phyloP scores from a whole-genome alignment of 768 basidiomycete genomes.

The Pleurotus sapidus region DNA sequence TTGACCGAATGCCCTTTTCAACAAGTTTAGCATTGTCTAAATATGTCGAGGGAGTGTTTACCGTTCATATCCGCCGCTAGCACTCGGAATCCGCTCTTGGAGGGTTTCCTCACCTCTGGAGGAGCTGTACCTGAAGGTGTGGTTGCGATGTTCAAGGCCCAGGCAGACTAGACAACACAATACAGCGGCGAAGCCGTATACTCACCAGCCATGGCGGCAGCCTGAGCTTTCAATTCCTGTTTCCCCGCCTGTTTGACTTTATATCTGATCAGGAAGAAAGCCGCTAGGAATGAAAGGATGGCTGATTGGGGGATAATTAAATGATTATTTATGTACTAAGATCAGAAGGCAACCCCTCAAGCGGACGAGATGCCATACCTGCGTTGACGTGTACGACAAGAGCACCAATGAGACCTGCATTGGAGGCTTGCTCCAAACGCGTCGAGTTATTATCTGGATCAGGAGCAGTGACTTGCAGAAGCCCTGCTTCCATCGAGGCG shows the following conservation, averaged over 20 bases:
- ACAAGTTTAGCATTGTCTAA: too few species aligned
- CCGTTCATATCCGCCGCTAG: too few species aligned
- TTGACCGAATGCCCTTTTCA: neutral
- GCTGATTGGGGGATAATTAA: slow-evolving; percentile 14
- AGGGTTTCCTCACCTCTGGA: too few species aligned
- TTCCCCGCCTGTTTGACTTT: slow-evolving; percentile 50
- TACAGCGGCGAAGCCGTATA: too few species aligned
- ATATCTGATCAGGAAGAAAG: slow-evolving; percentile 55
- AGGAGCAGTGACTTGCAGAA: slow-evolving; percentile 44
- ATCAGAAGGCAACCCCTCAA: too few species aligned
- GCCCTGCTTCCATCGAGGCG: slow-evolving; percentile 52
- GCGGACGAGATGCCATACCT: slow-evolving; percentile 24
- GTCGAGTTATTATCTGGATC: slow-evolving; percentile 9
- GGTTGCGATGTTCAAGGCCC: too few species aligned
- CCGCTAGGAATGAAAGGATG: slow-evolving; percentile 45
- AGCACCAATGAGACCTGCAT: slow-evolving; percentile 48
- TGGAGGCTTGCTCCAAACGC: slow-evolving; percentile 30
- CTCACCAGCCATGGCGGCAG: neutral
- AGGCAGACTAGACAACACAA: too few species aligned
- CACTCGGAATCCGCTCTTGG: too few species aligned
- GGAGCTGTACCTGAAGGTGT: too few species aligned
- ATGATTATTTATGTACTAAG: too few species aligned
- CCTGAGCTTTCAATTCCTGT: slow-evolving; percentile 39
- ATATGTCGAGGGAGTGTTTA: too few species aligned
- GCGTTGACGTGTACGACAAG: slow-evolving; percentile 53